Evolutionary conservation across 2,329 filamentous ascomycete genomes (phyloP).

Genomic region (Bipolaris oryzae): DNA sequence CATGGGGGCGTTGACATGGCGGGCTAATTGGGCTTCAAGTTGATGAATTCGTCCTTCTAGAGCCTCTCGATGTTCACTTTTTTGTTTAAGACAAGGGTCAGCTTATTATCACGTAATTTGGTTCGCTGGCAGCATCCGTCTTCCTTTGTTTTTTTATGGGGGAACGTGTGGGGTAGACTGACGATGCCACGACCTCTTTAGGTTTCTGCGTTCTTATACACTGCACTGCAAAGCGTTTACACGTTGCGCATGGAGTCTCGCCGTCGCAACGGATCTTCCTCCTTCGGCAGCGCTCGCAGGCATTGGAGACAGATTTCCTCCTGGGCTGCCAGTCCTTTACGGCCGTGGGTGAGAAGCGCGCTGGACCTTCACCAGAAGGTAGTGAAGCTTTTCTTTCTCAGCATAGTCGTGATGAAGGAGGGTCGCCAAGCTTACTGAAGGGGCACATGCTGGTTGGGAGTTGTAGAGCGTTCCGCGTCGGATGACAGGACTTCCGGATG

Average conservation of each 20-base stretch:
- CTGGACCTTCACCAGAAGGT: constrained; percentile 39
- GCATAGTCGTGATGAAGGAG: constrained; percentile 6
- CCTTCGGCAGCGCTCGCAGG: constrained; percentile 45
- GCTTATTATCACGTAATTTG: constrained; percentile 7
- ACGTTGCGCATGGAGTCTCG: constrained; percentile 46
- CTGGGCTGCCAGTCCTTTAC: constrained; percentile 46
- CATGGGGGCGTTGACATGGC: constrained; percentile 45
- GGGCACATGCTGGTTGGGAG: constrained; percentile 41
- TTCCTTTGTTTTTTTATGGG: no score
- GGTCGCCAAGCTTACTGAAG: constrained; percentile 36
- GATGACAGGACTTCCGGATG: constrained; percentile 33
- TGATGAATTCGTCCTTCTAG: constrained; percentile 48
- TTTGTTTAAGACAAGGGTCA: constrained; percentile 8
- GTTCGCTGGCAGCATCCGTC: no score
- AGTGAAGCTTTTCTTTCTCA: constrained; percentile 34
- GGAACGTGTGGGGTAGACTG: constrained; percentile 18
- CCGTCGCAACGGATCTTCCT: constrained; percentile 48
- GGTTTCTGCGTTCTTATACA: constrained; percentile 47
- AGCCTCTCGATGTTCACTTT: constrained; percentile 45
- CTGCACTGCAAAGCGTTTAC: constrained; percentile 46
- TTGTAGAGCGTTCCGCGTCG: constrained; percentile 38
- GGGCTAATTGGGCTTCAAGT: constrained; percentile 44
- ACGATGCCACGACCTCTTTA: constrained; percentile 46
- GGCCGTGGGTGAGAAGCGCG: constrained; percentile 38
- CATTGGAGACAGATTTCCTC: constrained; percentile 47